phyloP scores from a whole-genome alignment of 1,284 basidiomycete genomes.

The Leccinum subrobustum region DNA sequence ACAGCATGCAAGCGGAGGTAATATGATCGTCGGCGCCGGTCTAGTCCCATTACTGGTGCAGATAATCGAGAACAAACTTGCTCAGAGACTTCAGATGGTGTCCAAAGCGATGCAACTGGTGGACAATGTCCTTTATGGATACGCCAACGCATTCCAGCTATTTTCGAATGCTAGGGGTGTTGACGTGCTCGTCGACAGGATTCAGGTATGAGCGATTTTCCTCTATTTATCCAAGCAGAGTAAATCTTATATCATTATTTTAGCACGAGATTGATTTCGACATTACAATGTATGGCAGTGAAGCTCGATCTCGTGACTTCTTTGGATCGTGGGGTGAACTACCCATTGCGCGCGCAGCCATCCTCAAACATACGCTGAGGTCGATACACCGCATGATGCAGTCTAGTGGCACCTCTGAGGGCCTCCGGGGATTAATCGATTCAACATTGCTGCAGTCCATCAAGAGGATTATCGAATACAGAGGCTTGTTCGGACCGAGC shows the following conservation, averaged over 20 bases:
- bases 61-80: conserved; percentile 75
- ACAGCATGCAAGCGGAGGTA: conserved; percentile 80
- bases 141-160: conserved; percentile 83
- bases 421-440: conserved; percentile 93
- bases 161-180: conserved; percentile 88
- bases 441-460: conserved; percentile 84
- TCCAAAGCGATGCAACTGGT: conserved; percentile 91
- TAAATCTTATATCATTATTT: conserved; percentile 11
- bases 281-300: conserved; percentile 53
- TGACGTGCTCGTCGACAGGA: conserved; percentile 80
- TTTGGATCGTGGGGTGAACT: conserved; percentile 59
- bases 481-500: conserved; percentile 83
- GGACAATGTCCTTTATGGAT: conserved; percentile 91
- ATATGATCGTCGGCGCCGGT: conserved; percentile 97
- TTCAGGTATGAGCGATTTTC: conserved; percentile 58
- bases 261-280: conserved; percentile 74
- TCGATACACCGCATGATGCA: conserved; percentile 98
- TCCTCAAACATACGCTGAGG: conserved; percentile 89
- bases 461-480: conserved; percentile 87
- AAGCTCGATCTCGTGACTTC: conserved; percentile 47
- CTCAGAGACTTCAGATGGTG: conserved; percentile 67
- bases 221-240: neutral
- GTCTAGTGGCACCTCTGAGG: conserved; percentile 90
- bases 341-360: conserved; percentile 64
- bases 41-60: conserved; percentile 88